These are phyloP conservation scores for Clarireedia sp. DNA, from an alignment of 2,329 filamentous ascomycete genomes.

Conservation along the genomic window DNA sequence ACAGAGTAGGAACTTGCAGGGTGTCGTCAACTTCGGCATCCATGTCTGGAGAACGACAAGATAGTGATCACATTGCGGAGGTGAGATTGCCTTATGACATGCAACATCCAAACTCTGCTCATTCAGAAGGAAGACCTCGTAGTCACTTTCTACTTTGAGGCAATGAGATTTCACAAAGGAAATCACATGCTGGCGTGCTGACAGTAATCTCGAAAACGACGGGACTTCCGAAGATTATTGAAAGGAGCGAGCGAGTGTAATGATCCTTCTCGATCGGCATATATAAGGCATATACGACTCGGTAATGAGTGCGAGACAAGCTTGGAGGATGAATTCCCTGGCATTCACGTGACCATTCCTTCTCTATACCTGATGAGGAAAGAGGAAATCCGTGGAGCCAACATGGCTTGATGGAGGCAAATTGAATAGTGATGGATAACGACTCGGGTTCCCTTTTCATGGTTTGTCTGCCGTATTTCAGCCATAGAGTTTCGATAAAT, in stretches of 20 bases:
- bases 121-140: neutral
- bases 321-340: neutral
- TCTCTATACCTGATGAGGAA: neutral
- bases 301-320: slow-evolving; percentile 4
- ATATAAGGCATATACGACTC: neutral
- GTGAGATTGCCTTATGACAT: no score
- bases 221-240: neutral
- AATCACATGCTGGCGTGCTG: neutral
- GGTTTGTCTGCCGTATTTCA: neutral
- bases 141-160: neutral
- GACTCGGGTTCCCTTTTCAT: neutral
- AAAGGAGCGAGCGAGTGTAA: neutral
- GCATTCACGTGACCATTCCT: neutral
- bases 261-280: slow-evolving; percentile 1
- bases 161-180: neutral
- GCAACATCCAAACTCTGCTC: no score
- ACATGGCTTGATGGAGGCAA: neutral
- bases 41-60: no score
- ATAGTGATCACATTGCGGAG: no score
- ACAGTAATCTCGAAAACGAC: slow-evolving; percentile 4
- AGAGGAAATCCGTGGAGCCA: neutral
- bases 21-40: no score
- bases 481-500: neutral
- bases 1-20: no score
- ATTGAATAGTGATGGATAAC: neutral